phyloP scores from a whole-genome alignment of 129 eudicot species.

The Lactuca saligna region DNA sequence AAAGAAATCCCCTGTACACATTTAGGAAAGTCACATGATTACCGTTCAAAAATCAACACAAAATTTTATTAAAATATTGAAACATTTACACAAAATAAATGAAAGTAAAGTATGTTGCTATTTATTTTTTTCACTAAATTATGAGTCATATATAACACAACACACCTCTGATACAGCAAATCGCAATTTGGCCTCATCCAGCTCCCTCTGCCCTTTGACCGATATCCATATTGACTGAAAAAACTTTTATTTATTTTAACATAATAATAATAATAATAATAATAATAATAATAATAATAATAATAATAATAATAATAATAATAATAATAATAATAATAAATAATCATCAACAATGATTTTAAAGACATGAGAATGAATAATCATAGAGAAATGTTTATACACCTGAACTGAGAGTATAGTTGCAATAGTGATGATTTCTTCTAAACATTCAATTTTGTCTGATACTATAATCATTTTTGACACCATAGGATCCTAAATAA shows the following conservation, averaged over 20 bases:
- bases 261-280: no score
- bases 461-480: slow-evolving; percentile 67
- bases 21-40: slow-evolving; percentile 94
- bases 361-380: neutral
- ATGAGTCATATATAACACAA: slow-evolving; percentile 13
- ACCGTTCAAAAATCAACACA: slow-evolving; percentile 55
- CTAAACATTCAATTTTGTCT: slow-evolving; percentile 71
- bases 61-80: neutral
- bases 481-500: slow-evolving; percentile 57
- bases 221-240: slow-evolving; percentile 88
- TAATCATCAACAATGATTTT: neutral
- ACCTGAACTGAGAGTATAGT: slow-evolving; percentile 89
- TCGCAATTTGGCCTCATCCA: slow-evolving; percentile 85
- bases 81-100: neutral
- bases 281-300: neutral
- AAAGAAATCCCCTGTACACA: slow-evolving; percentile 77
- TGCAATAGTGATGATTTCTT: slow-evolving; percentile 83
- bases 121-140: neutral
- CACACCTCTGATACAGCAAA: slow-evolving; percentile 93
- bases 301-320: no score
- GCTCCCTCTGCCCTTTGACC: slow-evolving; percentile 8
- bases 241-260: neutral
- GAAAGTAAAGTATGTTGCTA: no score
- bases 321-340: neutral
- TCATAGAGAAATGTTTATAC: neutral